These are phyloP conservation scores for Pelagomonas calceolata DNA, from an alignment of 108 stramenopile species.

Conservation along the genomic window DNA sequence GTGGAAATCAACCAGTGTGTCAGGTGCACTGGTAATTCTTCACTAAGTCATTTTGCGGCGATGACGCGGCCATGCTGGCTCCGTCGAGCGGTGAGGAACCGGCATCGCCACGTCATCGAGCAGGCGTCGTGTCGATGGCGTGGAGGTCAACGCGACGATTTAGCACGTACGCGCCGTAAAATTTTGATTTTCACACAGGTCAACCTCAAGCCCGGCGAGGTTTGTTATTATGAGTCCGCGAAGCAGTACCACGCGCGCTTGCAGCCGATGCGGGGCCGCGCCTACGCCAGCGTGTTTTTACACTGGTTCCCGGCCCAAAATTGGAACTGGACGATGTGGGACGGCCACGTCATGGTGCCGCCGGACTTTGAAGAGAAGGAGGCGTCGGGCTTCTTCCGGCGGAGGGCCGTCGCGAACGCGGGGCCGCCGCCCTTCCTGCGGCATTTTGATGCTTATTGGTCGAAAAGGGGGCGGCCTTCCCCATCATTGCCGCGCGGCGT, in stretches of 20 bases:
- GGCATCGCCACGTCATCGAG: too few relatives aligned
- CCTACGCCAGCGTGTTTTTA: conserved; percentile 7
- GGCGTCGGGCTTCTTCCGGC: background rate
- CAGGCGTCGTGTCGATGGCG: too few relatives aligned
- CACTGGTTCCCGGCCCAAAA: conserved; percentile 10
- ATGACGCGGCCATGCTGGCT: too few relatives aligned
- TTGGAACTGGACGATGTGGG: conserved; percentile 14
- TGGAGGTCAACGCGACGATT: too few relatives aligned
- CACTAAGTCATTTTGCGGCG: too few relatives aligned
- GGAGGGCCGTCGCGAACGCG: background rate
- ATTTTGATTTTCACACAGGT: too few relatives aligned
- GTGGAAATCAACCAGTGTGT: too few relatives aligned
- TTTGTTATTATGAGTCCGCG: conserved; percentile 7
- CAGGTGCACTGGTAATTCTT: too few relatives aligned
- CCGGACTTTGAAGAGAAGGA: background rate
- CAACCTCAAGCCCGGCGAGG: conserved; percentile 1
- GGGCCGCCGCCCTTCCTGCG: background rate
- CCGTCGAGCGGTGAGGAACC: too few relatives aligned
- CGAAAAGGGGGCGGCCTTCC: background rate
- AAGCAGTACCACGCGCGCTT: conserved; percentile 13
- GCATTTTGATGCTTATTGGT: background rate
- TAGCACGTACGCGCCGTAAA: too few relatives aligned
- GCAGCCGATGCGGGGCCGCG: conserved; percentile 4
- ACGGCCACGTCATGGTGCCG: background rate
- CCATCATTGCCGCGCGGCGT: background rate